Evolutionary conservation across 202 grass and related monocot species (phyloP).

Genomic region (Eragrostis tef): DNA sequence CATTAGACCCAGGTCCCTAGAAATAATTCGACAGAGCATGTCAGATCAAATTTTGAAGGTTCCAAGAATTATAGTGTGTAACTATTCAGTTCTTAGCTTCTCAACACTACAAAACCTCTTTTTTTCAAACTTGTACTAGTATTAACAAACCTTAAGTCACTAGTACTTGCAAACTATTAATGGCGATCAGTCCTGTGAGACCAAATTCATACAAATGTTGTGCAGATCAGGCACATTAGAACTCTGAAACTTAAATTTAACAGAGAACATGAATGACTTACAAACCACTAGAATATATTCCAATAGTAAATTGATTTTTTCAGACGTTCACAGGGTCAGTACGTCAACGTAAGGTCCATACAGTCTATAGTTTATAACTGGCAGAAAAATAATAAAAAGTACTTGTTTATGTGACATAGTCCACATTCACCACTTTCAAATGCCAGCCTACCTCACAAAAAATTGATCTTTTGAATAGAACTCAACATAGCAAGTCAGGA

Average conservation of each 20-base stretch:
- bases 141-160: background rate
- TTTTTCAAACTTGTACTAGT: background rate
- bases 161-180: constrained; percentile 3
- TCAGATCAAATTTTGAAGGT: background rate
- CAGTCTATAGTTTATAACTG: background rate
- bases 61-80: constrained; percentile 16
- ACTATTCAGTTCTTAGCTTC: constrained; percentile 15
- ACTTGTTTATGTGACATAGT: background rate
- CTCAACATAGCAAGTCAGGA: background rate
- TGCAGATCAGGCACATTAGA: constrained; percentile 8
- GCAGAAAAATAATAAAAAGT: background rate
- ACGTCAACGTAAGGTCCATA: background rate
- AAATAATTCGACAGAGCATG: constrained; percentile 32
- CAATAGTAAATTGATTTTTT: background rate
- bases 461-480: background rate
- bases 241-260: background rate
- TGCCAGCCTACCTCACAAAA: background rate
- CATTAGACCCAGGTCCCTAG: constrained; percentile 63
- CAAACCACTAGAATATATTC: background rate
- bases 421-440: background rate
- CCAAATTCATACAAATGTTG: background rate
- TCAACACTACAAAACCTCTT: background rate
- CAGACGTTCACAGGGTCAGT: background rate
- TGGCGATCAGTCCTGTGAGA: background rate
- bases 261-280: background rate